phyloP scores from a whole-genome alignment of 1,284 basidiomycete species.

The Leccinum fallax region DNA sequence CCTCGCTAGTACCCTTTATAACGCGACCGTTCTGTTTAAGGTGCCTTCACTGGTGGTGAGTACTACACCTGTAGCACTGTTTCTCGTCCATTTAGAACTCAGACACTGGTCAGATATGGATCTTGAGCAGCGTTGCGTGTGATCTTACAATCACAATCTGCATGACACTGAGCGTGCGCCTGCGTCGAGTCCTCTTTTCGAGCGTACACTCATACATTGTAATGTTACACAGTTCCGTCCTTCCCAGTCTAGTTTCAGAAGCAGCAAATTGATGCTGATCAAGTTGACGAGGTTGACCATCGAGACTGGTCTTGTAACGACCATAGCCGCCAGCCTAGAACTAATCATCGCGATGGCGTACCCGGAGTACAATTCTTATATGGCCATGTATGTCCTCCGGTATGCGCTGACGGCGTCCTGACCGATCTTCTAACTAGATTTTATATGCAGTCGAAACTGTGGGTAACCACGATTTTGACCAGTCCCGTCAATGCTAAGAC shows the following conservation, averaged over 20 bases:
- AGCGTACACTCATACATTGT: background rate
- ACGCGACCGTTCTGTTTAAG: too few relatives aligned
- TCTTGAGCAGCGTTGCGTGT: too few relatives aligned
- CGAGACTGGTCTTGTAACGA: background rate
- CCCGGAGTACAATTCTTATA: background rate
- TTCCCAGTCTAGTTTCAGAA: background rate
- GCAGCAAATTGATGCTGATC: background rate
- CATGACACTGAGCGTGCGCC: background rate
- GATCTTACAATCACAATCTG: background rate
- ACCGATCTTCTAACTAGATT: conserved; percentile 7
- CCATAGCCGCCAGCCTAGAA: accelerated
- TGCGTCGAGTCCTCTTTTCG: background rate
- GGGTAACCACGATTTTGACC: too few relatives aligned
- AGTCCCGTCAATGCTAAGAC: too few relatives aligned
- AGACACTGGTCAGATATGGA: background rate
- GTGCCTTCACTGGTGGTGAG: background rate
- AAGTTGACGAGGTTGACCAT: background rate
- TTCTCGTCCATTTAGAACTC: background rate
- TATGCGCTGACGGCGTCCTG: background rate
- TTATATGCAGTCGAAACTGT: conserved; percentile 17
- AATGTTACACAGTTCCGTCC: background rate
- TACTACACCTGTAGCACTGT: background rate
- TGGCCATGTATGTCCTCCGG: conserved; percentile 9
- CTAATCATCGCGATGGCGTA: background rate
- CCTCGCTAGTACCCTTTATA: too few relatives aligned